Evolutionary conservation across 257 asterid species (phyloP), one percentile per base, ranked within the genome.

Genomic region (Solanum sejunctum): DNA sequence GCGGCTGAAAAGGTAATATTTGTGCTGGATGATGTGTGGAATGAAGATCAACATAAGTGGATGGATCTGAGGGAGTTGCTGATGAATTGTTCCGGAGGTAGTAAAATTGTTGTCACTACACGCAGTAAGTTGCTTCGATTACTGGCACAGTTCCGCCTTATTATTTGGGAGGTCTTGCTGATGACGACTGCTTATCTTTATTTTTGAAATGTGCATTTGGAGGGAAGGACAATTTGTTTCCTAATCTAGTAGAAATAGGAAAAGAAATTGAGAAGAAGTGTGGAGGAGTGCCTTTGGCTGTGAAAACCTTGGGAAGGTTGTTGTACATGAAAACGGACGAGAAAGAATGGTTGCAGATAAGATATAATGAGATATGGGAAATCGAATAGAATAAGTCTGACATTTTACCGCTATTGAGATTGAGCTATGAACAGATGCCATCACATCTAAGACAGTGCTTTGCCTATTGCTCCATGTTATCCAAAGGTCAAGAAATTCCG

Each of bases 11-110:
- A 88, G 78, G 84, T 90, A 87, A 85, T 92, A 72, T 91, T 90
- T 32, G 93, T 90, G 54, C 80, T 91, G 88, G 93, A 92, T 77
- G 92, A 92, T 88, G 92, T 91, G 82, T 91, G 95, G 95, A 89
- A 90, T 41, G 91, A 88, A 73, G 91, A 91, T 88, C 90, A 86
- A n/a, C 86, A 81, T 47, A 82, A 85, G 81, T 92, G 94, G 94
- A 82, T 47, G 75, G 90, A 88, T 83, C 79, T 90, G 89, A 80
- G 77, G 81, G 90, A 89, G 70, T 54, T 90, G 57, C 72, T 89
- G 87, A 86, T 84, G 88, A 88, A 86, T 36, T 72, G 92, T 6
- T 39, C 70, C 21, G 10, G 73, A 1, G 92, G 89, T 12, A 87
- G 92, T 89, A 89, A 84, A 77, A 86, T 92, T 39, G 67, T 92